phyloP scores from a whole-genome alignment of 2,329 filamentous ascomycete genomes.

The Beauveria australis region DNA sequence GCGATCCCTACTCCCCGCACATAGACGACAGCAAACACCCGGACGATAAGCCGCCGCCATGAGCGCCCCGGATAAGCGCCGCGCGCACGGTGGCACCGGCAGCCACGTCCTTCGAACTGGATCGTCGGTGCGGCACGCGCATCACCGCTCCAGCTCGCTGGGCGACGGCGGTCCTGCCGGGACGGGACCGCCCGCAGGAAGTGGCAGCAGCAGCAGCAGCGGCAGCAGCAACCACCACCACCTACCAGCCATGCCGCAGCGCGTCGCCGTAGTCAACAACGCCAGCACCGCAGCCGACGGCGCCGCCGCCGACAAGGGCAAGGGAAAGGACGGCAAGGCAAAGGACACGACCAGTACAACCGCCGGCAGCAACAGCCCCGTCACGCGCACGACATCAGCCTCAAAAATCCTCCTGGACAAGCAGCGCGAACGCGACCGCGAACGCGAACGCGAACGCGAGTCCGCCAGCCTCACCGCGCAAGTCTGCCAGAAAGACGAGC shows the following conservation, averaged over 20 bases:
- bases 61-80: constrained; percentile 38
- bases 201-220: constrained; percentile 19
- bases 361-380: constrained; percentile 16
- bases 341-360: constrained; percentile 15
- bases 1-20: not conserved
- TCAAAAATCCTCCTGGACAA: constrained; percentile 1
- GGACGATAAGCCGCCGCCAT: constrained; percentile 18
- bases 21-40: not conserved
- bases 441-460: constrained; percentile 18
- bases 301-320: constrained; percentile 21
- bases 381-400: not conserved
- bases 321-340: constrained; percentile 16
- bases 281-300: constrained; percentile 18
- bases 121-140: constrained; percentile 6
- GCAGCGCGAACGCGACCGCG: constrained; percentile 3
- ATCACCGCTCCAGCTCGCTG: constrained; percentile 1
- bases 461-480: constrained; percentile 21
- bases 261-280: constrained; percentile 21
- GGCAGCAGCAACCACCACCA: constrained; percentile 20
- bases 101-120: constrained; percentile 18
- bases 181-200: not conserved
- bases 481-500: constrained; percentile 40
- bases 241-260: constrained; percentile 22
- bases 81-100: constrained; percentile 21
- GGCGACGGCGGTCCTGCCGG: constrained; percentile 4